Evolutionary conservation across 2,329 filamentous ascomycete species (phyloP), one percentile per base, ranked within the genome.

Genomic region (Colletotrichum coccodes): DNA sequence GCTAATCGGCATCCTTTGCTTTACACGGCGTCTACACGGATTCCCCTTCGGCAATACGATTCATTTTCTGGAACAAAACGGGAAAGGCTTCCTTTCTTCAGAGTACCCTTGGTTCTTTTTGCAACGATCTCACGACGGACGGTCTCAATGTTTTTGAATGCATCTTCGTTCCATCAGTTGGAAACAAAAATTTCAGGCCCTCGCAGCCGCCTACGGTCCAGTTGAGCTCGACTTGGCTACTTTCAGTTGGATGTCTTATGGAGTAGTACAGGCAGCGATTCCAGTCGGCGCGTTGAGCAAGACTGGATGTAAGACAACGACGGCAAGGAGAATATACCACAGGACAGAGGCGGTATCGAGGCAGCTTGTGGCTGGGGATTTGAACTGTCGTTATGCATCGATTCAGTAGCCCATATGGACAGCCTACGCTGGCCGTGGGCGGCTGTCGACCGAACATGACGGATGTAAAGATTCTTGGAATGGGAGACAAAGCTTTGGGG

Each of bases 21-120:
- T 72, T 71, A 69, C 64, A 72, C 65, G 74, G 75, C 74, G 75
- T 76, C 73, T 73, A 72, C 70, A 72, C 70, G 73, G 74, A 70
- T 71, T 68, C 61, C 70, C 72, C 71, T 73, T 72, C 71, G 60
- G 73, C 71, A 71, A 71, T 65, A 59, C 64, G 66, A 72, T 74
- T 75, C 73, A 71, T 72, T 73, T 75, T 74, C 71, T 74, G 72
- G 72, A 73, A 70, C 71, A 72, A 71, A 71, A 72, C 66, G 70
- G 72, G 71, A 73, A 62, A 62, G 64, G 70, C 50, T 68, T 70
- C 56, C 59, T 58, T 62, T 71, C 57, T 68, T 68, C 68, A 61
- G 68, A 68, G 36, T 50, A 60, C 56, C 44, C 69, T 67, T 66
- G 60, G 50, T 65, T 70, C 38, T 62, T 60, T 57, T 60, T 57